Base-by-base conservation (phyloP, 1,284 basidiomycete genomes). In the Ustilago sp. region DNA sequence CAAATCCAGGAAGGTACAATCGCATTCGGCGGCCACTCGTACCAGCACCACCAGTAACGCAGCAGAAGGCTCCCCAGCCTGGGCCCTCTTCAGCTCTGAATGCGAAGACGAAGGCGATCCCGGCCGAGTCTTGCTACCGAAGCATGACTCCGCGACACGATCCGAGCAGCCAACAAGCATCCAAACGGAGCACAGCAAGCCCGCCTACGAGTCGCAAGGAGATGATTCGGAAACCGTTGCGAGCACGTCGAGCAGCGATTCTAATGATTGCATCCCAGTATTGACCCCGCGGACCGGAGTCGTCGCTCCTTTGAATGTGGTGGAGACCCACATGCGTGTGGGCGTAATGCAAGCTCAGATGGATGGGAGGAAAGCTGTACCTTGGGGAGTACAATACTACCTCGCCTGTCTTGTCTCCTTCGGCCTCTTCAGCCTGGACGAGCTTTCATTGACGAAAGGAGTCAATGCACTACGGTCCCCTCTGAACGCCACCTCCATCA, bases 321-420 rank as follows among this genome's bases (percentile, higher is more conserved):
- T 63, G 6, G 36, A 62, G 2, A 23, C 32, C 13, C 36, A 61
- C 19, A 34, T 58, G 54, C 69, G 66, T 4, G 41, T 70, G 47
- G 57, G 51, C 6, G 39, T 59, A 43, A 64, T 67, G 74, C 65
- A 59, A 23, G 47, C 12, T 31, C 34, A 69, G 34, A 36, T 28
- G 2, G 69, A 47, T 34, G 67, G 59, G 8, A 39, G 60, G 5
- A 52, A 55, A 8, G 51, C 55, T 12, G 70, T 77, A 9, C 74
- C 74, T 2, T 77, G 69, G 69, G 66, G 59, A 0, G 59, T 59
- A 0, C 74, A 77, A 12, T 77, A 41, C 51, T 73, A 63, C 32
- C 66, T 77, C 45, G 69, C 67, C 13, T 66, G 59, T 19, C 63
- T 73, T 36, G 74, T 52, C 3, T 61, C 69, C 2, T 43, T 57